phyloP scores from a whole-genome alignment of 164 flowering plant genomes.

The Cinnamomum micranthum region DNA sequence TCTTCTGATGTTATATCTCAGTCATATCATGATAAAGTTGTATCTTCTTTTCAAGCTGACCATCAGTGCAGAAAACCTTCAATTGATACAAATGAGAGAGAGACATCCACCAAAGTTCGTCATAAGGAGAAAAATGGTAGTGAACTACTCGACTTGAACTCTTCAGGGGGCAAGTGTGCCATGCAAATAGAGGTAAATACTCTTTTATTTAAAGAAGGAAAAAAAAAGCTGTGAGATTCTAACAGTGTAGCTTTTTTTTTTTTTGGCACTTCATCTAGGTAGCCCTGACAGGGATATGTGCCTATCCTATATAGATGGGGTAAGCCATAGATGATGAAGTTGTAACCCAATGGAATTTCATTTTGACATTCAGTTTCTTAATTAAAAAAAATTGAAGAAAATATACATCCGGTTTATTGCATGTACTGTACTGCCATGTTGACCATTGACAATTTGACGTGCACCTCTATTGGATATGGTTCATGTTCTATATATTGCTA shows the following conservation, averaged over 20 bases:
- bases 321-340: too few species aligned
- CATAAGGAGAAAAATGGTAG: slow-evolving; percentile 45
- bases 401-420: too few species aligned
- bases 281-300: too few species aligned
- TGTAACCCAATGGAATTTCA: too few species aligned
- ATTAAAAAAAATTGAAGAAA: too few species aligned
- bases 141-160: slow-evolving; percentile 44
- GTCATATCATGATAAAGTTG: slow-evolving; percentile 37
- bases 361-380: too few species aligned
- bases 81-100: slow-evolving; percentile 28
- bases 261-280: background rate
- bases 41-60: slow-evolving; percentile 26
- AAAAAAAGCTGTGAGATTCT: background rate
- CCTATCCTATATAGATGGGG: too few species aligned
- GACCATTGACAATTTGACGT: too few species aligned
- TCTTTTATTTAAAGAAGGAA: background rate
- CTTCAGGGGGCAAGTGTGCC: slow-evolving; percentile 35
- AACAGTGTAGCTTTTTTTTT: background rate
- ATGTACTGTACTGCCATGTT: too few species aligned
- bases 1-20: slow-evolving; percentile 33
- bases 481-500: too few species aligned
- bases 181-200: slow-evolving; percentile 39
- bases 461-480: too few species aligned
- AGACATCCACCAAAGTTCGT: slow-evolving; percentile 27
- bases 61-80: slow-evolving; percentile 30